A percentile compares a stretch with the other conserved stretches of the same genome.
These are phyloP conservation scores for Penicillium sp. DNA, from an alignment of 2,329 filamentous ascomycete species.

Conservation along the genomic window DNA sequence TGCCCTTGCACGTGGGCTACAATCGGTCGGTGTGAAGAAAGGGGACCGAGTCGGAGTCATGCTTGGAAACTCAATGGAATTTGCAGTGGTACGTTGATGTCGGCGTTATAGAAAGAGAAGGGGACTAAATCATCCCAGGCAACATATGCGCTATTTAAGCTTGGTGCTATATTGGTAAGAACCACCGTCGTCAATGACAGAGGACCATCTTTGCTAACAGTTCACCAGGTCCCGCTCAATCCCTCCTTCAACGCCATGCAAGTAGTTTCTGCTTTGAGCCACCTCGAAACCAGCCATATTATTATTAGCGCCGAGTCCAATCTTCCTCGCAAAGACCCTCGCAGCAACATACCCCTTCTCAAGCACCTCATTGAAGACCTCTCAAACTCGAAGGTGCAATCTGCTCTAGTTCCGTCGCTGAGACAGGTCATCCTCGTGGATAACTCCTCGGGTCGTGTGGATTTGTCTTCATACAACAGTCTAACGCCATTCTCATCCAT, in stretches of 20 bases:
- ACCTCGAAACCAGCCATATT: slow-evolving; percentile 68
- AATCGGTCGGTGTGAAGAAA: slow-evolving; percentile 67
- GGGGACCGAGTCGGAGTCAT: slow-evolving; percentile 82
- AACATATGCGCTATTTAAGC: slow-evolving; percentile 86
- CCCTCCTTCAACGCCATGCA: slow-evolving; percentile 79
- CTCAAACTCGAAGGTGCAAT: slow-evolving; percentile 44
- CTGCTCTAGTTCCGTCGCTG: slow-evolving; percentile 63
- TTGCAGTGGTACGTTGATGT: slow-evolving; percentile 59
- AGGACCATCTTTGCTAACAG: not conserved
- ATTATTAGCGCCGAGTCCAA: slow-evolving; percentile 87
- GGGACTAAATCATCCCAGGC: slow-evolving; percentile 28
- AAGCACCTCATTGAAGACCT: slow-evolving; percentile 51
- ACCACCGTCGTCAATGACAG: not conserved
- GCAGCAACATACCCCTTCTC: slow-evolving; percentile 57
- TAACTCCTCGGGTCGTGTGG: slow-evolving; percentile 60
- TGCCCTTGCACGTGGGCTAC: slow-evolving; percentile 65
- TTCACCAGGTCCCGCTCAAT: slow-evolving; percentile 72
- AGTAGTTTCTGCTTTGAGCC: slow-evolving; percentile 70
- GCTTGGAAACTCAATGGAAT: slow-evolving; percentile 79
- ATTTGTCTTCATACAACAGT: slow-evolving; percentile 41
- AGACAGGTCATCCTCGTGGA: slow-evolving; percentile 70
- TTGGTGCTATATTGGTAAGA: slow-evolving; percentile 77
- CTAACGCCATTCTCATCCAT: slow-evolving; percentile 48
- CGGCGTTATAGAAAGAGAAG: not conserved
- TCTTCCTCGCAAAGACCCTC: slow-evolving; percentile 61